Evolutionary conservation across 257 asterid genomes (phyloP), one percentile per base, ranked within the genome.

Genomic region (Avicennia marina): DNA sequence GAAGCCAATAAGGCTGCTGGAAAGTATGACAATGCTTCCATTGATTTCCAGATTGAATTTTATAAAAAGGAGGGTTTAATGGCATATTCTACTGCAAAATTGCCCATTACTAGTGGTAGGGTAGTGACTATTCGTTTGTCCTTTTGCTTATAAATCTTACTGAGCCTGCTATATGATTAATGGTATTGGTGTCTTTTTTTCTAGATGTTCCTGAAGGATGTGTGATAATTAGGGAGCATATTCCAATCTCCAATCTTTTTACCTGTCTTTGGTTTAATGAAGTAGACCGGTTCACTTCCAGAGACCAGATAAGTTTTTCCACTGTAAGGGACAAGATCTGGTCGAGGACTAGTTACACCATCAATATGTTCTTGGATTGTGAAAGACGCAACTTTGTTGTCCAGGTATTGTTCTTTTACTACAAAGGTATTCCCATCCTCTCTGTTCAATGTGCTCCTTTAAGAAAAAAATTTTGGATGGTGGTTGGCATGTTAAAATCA

Each of bases 141-240:
- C n/a, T 25, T 46, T 4, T 12, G n/a, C 10, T 53, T 4, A 29
- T 2, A 36, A 5, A n/a, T n/a, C n/a, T n/a, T n/a, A n/a, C n/a
- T n/a, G n/a, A n/a, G n/a, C 13, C 13, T 5, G 13, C 2, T 24
- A 2, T 10, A 5, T 2, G 41, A 36, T 1, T 36, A 4, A 8
- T 9, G 16, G n/a, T 51, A 40, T 7, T 18, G 13, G 7, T 31
- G 17, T 26, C 34, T 11, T 19, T n/a, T 36, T 39, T 40, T 69
- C 48, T 85, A 90, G 98, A 90, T 79, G 98, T 90, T 68, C 96
- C 96, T 5, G 96, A 90, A 76, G 98, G 98, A 34, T 90, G 98
- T 70, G 96, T 90, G 16, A 85, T 90, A 54, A 60, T 90, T 54
- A 78, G 75, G 75, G 98, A 90, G 73, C 98, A 90, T 65, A 66